These are phyloP conservation scores for Paramecium biaurelia DNA, from an alignment of 73 alveolate species.

Conservation along the genomic window DNA sequence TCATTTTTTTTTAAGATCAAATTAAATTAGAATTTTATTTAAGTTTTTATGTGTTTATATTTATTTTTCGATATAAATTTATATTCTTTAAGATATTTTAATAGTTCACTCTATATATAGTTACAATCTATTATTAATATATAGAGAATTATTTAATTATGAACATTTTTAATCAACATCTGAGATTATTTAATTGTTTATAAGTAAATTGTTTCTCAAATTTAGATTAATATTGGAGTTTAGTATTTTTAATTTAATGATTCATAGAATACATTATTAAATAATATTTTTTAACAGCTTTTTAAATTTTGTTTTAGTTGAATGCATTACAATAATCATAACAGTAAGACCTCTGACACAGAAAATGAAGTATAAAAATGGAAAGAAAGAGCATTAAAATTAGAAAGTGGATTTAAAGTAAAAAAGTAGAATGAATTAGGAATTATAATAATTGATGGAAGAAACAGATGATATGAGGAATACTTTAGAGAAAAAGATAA, in stretches of 20 bases:
- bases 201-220: not conserved
- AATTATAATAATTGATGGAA: slow-evolving; percentile 5
- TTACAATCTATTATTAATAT: no score
- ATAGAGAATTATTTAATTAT: no score
- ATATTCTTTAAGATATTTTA: not conserved
- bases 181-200: no score
- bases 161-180: no score
- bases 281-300: not conserved
- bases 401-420: slow-evolving; percentile 26
- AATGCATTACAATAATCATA: not conserved
- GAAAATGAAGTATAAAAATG: slow-evolving; percentile 5
- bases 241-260: not conserved
- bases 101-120: not conserved
- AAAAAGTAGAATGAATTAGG: not conserved
- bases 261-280: not conserved
- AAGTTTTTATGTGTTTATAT: not conserved
- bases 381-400: not conserved
- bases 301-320: not conserved
- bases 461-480: slow-evolving; percentile 32
- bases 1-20: not conserved
- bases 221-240: not conserved
- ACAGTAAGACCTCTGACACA: not conserved
- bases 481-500: slow-evolving; percentile 13
- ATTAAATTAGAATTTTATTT: not conserved
- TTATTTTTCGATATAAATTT: no score